phyloP scores from a whole-genome alignment of 208 protist species.

The Acanthamoeba castellanii region DNA sequence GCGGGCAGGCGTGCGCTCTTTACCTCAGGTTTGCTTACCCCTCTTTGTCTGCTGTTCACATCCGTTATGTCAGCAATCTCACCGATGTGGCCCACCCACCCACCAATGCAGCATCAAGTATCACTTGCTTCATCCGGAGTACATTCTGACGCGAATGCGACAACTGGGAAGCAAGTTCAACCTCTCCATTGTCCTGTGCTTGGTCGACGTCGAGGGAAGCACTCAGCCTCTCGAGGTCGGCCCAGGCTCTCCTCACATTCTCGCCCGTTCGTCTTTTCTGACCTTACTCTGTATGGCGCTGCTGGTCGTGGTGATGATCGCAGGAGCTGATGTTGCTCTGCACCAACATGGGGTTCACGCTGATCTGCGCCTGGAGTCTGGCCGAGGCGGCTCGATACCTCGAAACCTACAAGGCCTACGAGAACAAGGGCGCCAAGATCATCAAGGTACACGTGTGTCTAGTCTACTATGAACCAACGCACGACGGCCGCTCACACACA shows the following conservation, averaged over 20 bases:
- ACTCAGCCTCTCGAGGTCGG: not conserved
- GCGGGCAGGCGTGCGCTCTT: conserved; percentile 4
- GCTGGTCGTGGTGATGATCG: not conserved
- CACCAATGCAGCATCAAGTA: conserved; percentile 79
- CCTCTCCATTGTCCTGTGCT: conserved; percentile 77
- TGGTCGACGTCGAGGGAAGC: conserved; percentile 79
- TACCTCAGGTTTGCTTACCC: conserved; percentile 56
- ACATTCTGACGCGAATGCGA: conserved; percentile 74
- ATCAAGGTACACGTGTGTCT: conserved; percentile 40
- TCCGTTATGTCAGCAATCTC: conserved; percentile 36
- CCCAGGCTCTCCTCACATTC: not conserved
- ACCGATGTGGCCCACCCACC: not conserved
- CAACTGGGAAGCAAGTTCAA: conserved; percentile 66
- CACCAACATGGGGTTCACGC: conserved; percentile 64
- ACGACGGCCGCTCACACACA: not conserved
- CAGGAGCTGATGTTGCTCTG: conserved; percentile 41
- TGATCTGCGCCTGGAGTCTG: conserved; percentile 71
- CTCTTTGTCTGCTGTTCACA: not conserved
- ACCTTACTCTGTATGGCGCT: not conserved
- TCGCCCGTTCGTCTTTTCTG: not conserved
- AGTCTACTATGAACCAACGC: not conserved
- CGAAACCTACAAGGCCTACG: conserved; percentile 86
- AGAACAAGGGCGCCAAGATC: conserved; percentile 82
- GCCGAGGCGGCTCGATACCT: conserved; percentile 84
- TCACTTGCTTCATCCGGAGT: conserved; percentile 82